A percentile compares a stretch with the other conserved stretches of the same genome.
Conservation (phyloP, 768 basidiomycete genomes). For the Tylopilus rubrobrunneus region DNA sequence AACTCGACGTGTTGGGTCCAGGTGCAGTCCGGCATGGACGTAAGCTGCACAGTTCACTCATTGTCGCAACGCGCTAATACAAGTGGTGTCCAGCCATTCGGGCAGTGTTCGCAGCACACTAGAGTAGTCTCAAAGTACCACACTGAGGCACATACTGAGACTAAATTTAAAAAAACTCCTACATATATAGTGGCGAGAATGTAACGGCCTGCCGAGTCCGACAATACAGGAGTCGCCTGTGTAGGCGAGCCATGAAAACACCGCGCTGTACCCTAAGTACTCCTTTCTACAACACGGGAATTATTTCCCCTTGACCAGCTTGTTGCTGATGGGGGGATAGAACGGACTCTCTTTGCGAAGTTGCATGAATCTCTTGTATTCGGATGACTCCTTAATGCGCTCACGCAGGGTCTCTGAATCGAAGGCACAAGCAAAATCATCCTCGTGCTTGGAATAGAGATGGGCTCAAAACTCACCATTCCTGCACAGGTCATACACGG, state of each 20-base stretch:
- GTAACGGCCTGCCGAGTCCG: background rate
- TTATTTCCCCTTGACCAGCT: background rate
- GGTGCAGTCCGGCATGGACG: no score
- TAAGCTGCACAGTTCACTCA: no score
- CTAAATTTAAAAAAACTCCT: background rate
- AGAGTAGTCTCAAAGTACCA: no score
- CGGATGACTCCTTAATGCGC: background rate
- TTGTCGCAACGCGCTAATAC: no score
- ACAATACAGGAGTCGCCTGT: background rate
- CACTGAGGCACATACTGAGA: no score
- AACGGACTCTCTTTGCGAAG: background rate
- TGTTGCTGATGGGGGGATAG: background rate
- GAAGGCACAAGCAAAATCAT: background rate
- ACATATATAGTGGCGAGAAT: background rate
- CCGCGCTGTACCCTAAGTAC: no score
- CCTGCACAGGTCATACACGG: slow-evolving; percentile 1
- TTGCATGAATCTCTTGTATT: background rate
- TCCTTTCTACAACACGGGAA: background rate
- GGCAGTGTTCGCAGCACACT: no score
- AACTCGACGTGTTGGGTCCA: no score
- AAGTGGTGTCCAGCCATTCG: no score
- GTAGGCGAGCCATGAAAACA: no score
- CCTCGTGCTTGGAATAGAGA: background rate
- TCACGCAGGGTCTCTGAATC: background rate
- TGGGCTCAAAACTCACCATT: background rate